Conservation (phyloP, 352 stramenopile species). For the Plasmopara viticola region DNA sequence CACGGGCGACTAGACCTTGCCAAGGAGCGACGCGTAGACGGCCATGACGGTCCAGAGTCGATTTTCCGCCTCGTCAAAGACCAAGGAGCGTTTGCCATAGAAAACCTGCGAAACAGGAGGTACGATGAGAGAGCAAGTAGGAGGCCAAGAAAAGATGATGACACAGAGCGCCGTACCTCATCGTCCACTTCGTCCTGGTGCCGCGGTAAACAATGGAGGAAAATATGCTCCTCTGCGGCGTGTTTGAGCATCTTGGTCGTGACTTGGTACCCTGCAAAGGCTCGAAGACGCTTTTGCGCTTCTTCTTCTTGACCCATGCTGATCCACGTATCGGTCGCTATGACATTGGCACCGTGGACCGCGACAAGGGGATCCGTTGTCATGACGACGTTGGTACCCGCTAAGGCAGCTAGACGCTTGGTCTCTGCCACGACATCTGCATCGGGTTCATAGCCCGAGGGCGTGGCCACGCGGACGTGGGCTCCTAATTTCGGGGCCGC, state of each 20-base stretch:
- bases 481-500: constrained; percentile 75
- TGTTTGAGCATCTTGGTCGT: constrained; percentile 90
- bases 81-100: constrained; percentile 92
- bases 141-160: neutral
- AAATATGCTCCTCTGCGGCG: constrained; percentile 89
- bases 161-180: constrained; percentile 58
- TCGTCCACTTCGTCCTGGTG: constrained; percentile 96
- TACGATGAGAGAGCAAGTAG: constrained; percentile 1
- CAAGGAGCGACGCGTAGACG: constrained; percentile 67
- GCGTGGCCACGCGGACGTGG: constrained; percentile 94
- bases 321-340: constrained; percentile 98
- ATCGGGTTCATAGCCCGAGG: constrained; percentile 90
- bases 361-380: constrained; percentile 91
- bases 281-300: constrained; percentile 86
- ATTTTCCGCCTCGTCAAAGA: constrained; percentile 98
- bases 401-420: constrained; percentile 68
- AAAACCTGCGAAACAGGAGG: constrained; percentile 59
- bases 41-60: constrained; percentile 99
- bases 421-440: constrained; percentile 87
- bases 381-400: constrained; percentile 64
- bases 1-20: constrained; percentile 35
- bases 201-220: constrained; percentile 96
- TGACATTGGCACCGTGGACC: constrained; percentile 90
- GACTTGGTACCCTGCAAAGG: constrained; percentile 95
- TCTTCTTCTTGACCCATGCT: constrained; percentile 94